Conservation (phyloP, 208 protist genomes). For the Baffinella frigidus region DNA sequence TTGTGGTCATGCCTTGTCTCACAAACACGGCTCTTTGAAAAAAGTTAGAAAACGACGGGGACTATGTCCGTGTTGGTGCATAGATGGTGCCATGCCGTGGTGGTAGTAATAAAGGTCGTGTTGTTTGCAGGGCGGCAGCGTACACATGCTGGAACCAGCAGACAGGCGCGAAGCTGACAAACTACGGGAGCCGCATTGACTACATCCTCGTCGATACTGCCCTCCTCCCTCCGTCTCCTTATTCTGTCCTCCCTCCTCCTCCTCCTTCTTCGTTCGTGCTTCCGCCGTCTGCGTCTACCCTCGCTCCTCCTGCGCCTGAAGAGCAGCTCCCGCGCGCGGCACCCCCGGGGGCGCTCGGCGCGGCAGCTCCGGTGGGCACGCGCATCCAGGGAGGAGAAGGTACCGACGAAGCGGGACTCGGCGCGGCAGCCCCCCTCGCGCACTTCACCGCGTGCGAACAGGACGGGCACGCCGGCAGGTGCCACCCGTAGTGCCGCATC, state of each 20-base stretch:
- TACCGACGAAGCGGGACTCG: background rate
- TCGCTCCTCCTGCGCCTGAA: too few relatives aligned
- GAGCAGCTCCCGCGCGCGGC: background rate
- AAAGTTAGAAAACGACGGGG: too few relatives aligned
- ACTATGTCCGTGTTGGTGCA: too few relatives aligned
- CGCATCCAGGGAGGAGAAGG: background rate
- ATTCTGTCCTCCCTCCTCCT: too few relatives aligned
- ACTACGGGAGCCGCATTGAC: background rate
- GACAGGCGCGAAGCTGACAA: background rate
- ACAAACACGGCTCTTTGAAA: too few relatives aligned
- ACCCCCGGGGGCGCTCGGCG: background rate
- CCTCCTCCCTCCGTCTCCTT: too few relatives aligned
- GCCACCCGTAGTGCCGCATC: too few relatives aligned
- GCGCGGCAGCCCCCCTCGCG: background rate
- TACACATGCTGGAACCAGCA: constrained; percentile 26
- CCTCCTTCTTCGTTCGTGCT: too few relatives aligned
- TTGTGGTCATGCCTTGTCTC: too few relatives aligned
- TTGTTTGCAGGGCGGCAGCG: background rate
- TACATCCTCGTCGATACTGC: background rate
- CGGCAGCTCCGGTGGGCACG: background rate
- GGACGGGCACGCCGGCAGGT: background rate
- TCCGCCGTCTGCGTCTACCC: too few relatives aligned
- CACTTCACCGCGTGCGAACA: background rate
- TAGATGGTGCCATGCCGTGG: too few relatives aligned
- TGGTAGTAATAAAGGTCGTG: too few relatives aligned